These are phyloP conservation scores for Scutellaria barbata DNA, from an alignment of 257 asterid genomes.

Conservation along the genomic window DNA sequence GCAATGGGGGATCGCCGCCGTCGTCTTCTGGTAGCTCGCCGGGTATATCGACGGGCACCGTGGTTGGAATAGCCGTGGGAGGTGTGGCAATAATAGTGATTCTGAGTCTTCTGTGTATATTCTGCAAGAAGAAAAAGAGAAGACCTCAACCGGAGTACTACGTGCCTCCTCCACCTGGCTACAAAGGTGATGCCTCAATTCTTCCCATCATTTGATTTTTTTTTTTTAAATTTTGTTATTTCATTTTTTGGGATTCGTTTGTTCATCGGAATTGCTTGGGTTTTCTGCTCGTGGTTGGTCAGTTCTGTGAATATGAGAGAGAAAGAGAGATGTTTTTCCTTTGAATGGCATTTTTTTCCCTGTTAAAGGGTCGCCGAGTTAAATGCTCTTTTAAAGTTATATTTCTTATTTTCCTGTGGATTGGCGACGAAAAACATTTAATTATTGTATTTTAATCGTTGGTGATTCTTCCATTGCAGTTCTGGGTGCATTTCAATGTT, in stretches of 20 bases:
- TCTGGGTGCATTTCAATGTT: background rate
- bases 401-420: too few species aligned
- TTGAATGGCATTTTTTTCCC: too few species aligned
- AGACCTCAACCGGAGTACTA: conserved; percentile 52
- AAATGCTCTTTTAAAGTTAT: too few species aligned
- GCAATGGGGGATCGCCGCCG: conserved; percentile 39
- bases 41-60: conserved; percentile 51
- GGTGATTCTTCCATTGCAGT: background rate
- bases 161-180: conserved; percentile 59
- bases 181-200: conserved; percentile 54
- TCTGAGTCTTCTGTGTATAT: conserved; percentile 52
- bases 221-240: background rate
- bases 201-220: background rate
- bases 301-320: background rate
- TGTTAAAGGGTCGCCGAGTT: too few species aligned
- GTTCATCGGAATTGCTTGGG: background rate
- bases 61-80: conserved; percentile 71
- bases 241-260: background rate
- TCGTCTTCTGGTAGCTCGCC: conserved; percentile 42
- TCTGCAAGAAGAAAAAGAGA: conserved; percentile 72
- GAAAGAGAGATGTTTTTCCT: background rate
- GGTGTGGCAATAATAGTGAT: conserved; percentile 61
- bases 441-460: too few species aligned
- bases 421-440: too few species aligned
- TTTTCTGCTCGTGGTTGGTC: background rate